A percentile compares a stretch with the other conserved stretches of the same genome.
These are phyloP conservation scores for Blastobotrys apis DNA, from an alignment of 1,139 yeast genomes.

Conservation along the genomic window DNA sequence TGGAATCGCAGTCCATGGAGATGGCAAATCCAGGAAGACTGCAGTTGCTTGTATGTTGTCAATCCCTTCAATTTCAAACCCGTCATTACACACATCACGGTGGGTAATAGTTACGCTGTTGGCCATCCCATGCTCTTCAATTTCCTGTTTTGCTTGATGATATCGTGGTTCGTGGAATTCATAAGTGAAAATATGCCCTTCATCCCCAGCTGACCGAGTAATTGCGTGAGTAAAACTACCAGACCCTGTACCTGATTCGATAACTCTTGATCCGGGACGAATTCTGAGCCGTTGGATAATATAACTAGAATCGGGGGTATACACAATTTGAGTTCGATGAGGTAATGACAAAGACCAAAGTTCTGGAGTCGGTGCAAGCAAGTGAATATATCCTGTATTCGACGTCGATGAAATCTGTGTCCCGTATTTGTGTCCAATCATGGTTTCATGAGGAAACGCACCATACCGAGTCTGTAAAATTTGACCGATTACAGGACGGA, in stretches of 20 bases:
- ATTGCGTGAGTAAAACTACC: conserved; percentile 94
- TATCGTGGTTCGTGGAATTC: conserved; percentile 89
- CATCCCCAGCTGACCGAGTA: conserved; percentile 64
- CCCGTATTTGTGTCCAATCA: conserved; percentile 82
- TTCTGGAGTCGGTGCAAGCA: conserved; percentile 90
- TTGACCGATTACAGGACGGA: conserved; percentile 56
- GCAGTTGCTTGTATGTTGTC: conserved; percentile 47
- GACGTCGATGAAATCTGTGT: conserved; percentile 76
- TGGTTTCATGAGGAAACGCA: conserved; percentile 70
- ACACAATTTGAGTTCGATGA: conserved; percentile 96
- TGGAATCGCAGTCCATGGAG: conserved; percentile 96
- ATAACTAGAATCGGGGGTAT: conserved; percentile 91
- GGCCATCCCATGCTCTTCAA: conserved; percentile 62
- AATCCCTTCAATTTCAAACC: conserved; percentile 53
- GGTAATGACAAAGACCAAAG: conserved; percentile 93
- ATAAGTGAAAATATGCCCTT: conserved; percentile 71
- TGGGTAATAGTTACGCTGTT: conserved; percentile 62
- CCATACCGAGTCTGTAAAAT: conserved; percentile 83
- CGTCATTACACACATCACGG: conserved; percentile 87
- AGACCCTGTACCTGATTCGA: conserved; percentile 98
- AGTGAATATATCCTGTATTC: conserved; percentile 82
- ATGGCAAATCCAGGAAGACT: conserved; percentile 86
- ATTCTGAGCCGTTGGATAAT: conserved; percentile 78
- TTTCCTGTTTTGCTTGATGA: conserved; percentile 72
- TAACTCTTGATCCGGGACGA: conserved; percentile 68